These are phyloP conservation scores for Calocybe indica DNA, from an alignment of 768 basidiomycete species.

Conservation along the genomic window DNA sequence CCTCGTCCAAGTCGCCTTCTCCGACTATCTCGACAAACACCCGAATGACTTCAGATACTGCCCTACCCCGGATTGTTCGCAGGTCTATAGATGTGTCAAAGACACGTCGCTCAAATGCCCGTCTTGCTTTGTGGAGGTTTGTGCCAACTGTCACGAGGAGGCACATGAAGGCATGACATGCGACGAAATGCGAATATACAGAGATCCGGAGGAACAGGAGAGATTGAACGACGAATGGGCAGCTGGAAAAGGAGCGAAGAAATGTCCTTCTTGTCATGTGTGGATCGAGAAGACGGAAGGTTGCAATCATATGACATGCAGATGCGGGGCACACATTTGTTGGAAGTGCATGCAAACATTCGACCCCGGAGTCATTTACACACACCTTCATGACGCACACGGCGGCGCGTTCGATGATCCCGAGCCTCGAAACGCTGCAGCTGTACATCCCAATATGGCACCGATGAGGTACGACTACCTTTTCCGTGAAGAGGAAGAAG, in stretches of 20 bases:
- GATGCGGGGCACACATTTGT: constrained; percentile 46
- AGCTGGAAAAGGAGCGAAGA: constrained; percentile 28
- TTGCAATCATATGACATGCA: constrained; percentile 51
- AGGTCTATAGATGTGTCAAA: constrained; percentile 46
- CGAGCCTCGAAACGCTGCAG: no score
- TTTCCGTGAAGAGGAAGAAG: no score
- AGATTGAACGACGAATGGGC: constrained; percentile 36
- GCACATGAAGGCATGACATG: constrained; percentile 49
- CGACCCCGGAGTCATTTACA: constrained; percentile 1
- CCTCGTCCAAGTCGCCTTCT: constrained; percentile 52
- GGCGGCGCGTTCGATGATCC: constrained; percentile 11
- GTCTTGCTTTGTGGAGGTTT: constrained; percentile 44
- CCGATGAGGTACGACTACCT: no score
- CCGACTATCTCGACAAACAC: constrained; percentile 46
- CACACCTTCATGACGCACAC: constrained; percentile 6
- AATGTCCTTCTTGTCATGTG: constrained; percentile 39
- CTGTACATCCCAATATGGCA: no score
- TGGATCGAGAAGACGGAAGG: constrained; percentile 46
- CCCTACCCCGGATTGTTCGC: constrained; percentile 66
- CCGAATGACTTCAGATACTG: constrained; percentile 58
- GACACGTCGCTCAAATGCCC: constrained; percentile 37
- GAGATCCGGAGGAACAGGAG: constrained; percentile 34
- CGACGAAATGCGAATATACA: constrained; percentile 25
- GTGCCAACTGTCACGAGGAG: constrained; percentile 42
- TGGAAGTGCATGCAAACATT: constrained; percentile 50